Evolutionary conservation across 257 asterid genomes (phyloP).

Genomic region (Ligustrum vulgare): DNA sequence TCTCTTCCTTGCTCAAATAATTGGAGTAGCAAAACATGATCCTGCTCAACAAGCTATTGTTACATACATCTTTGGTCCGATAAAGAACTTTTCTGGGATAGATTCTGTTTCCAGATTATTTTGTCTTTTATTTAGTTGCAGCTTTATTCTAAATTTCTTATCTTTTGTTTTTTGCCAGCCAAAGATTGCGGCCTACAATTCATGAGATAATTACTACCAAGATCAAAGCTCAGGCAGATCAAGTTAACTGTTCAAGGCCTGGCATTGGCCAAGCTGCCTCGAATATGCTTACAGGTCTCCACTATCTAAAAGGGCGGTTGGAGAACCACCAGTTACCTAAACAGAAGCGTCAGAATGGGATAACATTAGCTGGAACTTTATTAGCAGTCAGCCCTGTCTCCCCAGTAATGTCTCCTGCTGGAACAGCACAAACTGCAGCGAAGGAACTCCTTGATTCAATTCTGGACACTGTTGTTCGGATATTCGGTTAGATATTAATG

Average conservation of each 20-base stretch:
- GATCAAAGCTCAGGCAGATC: constrained; percentile 82
- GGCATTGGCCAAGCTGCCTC: constrained; percentile 59
- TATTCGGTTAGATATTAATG: constrained; percentile 64
- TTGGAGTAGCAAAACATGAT: constrained; percentile 9
- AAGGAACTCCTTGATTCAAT: constrained; percentile 87
- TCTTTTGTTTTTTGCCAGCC: constrained; percentile 47
- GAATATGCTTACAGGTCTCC: constrained; percentile 62
- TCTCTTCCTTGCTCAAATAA: background rate
- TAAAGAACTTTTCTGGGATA: constrained; percentile 15
- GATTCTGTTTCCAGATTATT: constrained; percentile 5
- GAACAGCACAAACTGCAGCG: constrained; percentile 87
- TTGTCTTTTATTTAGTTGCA: background rate
- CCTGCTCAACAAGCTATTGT: background rate
- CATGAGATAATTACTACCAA: constrained; percentile 82
- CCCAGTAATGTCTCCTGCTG: constrained; percentile 85
- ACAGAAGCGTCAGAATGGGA: constrained; percentile 75
- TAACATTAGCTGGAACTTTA: constrained; percentile 58
- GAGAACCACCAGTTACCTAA: constrained; percentile 65
- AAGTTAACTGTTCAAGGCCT: constrained; percentile 51
- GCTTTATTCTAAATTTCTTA: constrained; percentile 19
- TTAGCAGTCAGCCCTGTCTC: constrained; percentile 96
- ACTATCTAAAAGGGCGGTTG: constrained; percentile 66
- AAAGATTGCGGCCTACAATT: constrained; percentile 88
- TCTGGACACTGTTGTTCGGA: constrained; percentile 73
- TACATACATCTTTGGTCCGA: constrained; percentile 2